These are phyloP conservation scores for Chalaropsis ovoidea DNA, from an alignment of 2,329 filamentous ascomycete genomes.

Conservation along the genomic window DNA sequence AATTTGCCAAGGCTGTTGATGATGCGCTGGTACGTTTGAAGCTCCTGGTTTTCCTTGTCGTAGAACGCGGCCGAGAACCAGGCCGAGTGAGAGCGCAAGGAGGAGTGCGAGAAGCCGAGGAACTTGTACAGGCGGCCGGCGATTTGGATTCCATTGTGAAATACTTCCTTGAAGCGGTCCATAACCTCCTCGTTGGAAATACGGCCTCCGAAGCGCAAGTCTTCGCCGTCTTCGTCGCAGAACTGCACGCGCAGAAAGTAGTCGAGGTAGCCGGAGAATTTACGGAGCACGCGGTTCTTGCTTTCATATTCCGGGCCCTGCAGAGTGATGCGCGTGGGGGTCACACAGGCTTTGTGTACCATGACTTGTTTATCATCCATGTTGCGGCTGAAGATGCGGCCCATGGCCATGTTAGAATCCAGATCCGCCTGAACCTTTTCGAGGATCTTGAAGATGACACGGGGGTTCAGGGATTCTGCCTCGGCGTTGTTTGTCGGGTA, in stretches of 20 bases:
- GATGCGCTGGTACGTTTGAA: conserved; percentile 37
- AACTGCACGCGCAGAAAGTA: conserved; percentile 63
- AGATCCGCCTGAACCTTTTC: conserved; percentile 36
- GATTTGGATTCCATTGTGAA: conserved; percentile 51
- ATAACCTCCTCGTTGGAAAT: conserved; percentile 42
- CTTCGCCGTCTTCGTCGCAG: conserved; percentile 60
- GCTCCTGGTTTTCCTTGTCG: conserved; percentile 29
- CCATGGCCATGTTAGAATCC: conserved; percentile 27
- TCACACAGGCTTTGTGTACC: conserved; percentile 39
- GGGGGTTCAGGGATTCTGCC: conserved; percentile 35
- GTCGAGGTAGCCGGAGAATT: conserved; percentile 49
- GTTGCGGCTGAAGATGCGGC: conserved; percentile 25
- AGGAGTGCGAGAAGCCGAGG: conserved; percentile 71
- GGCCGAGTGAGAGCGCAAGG: conserved; percentile 57
- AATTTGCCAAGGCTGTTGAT: conserved; percentile 45
- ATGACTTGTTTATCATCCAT: conserved; percentile 20
- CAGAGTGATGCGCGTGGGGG: conserved; percentile 48
- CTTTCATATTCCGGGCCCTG: conserved; percentile 55
- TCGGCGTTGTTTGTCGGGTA: conserved; percentile 45
- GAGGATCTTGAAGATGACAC: conserved; percentile 36
- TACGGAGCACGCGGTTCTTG: conserved; percentile 61
- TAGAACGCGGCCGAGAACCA: conserved; percentile 50
- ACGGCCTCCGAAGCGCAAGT: conserved; percentile 41
- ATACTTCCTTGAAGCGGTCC: conserved; percentile 49
- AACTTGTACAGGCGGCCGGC: conserved; percentile 55